phyloP scores from a whole-genome alignment of 2,329 filamentous ascomycete genomes.

The Cephalotrichum gorgonifer region DNA sequence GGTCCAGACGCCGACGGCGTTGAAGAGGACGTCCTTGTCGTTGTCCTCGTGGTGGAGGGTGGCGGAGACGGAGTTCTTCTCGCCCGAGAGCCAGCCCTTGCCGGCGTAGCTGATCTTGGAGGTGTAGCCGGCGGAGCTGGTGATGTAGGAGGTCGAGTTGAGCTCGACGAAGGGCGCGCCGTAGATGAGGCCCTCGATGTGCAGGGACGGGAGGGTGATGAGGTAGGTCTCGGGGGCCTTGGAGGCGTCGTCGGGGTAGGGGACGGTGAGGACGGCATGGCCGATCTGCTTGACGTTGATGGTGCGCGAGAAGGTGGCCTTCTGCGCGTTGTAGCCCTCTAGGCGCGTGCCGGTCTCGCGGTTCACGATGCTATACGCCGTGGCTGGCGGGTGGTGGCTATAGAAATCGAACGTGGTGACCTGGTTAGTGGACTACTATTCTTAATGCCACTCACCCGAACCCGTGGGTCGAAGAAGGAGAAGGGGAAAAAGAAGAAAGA shows the following conservation, averaged over 20 bases:
- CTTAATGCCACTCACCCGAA: too few relatives aligned
- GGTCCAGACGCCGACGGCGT: slow-evolving; percentile 84
- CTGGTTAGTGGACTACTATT: background rate
- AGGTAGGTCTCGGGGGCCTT: slow-evolving; percentile 59
- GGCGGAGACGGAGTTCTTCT: slow-evolving; percentile 85
- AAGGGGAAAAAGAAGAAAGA: too few relatives aligned
- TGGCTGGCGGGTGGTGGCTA: slow-evolving; percentile 86
- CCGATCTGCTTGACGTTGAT: slow-evolving; percentile 94
- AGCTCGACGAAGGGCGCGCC: slow-evolving; percentile 85
- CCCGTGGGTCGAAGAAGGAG: too few relatives aligned
- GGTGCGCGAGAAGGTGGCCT: slow-evolving; percentile 85
- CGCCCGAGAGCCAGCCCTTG: slow-evolving; percentile 88
- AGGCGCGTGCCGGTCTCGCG: slow-evolving; percentile 66
- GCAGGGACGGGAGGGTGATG: slow-evolving; percentile 81
- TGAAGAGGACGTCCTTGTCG: slow-evolving; percentile 69
- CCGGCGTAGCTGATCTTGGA: slow-evolving; percentile 88
- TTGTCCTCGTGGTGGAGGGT: slow-evolving; percentile 58
- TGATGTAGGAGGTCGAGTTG: slow-evolving; percentile 74
- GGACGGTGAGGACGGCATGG: slow-evolving; percentile 72
- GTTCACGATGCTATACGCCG: slow-evolving; percentile 89
- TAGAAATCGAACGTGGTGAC: too few relatives aligned
- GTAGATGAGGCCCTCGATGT: slow-evolving; percentile 87
- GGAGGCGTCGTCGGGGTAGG: slow-evolving; percentile 24
- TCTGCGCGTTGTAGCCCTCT: slow-evolving; percentile 93
- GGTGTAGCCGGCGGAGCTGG: slow-evolving; percentile 76